Evolutionary conservation across 306 rosid genomes (phyloP), one percentile per base, ranked within the genome.

Genomic region (Carpinus viminea): DNA sequence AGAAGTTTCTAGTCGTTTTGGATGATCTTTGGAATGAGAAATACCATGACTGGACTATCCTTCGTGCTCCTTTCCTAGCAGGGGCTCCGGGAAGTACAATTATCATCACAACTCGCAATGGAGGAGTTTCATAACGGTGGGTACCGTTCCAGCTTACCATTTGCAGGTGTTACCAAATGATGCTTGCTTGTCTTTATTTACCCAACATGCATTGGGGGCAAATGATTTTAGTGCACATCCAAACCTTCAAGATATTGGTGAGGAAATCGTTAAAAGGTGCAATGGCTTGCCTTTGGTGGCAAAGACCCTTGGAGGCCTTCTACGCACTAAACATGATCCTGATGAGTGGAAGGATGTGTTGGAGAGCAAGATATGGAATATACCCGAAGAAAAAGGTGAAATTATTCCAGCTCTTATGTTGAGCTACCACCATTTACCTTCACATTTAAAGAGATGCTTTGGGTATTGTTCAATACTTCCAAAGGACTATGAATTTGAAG

Each of bases 271-370:
- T 15, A 11, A 48, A 28, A 36, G 34, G 53, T 71, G 59, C 8
- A 34, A 2, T 4, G 75, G 21, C 59, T 50, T 21, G 34, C 75
- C 75, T 48, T 54, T 71, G 34, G 75, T 46, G 1, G 60, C 75
- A 48, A 71, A 71, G 50, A 20, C 46, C 9, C 59, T 71, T 26
- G 60, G 75, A 71, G 56, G 57, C 59, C 75, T 71, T 18, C 13
- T 71, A 3, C 24, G 60, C 20, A 12, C 36, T 26, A 50, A 7
- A 28, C 17, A 3, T 1, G 72, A 71, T 3, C n/a, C 5, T 21
- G 1, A 13, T 8, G 75, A 66, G 11, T 66, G 72, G 72, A 43
- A 34, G 41, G 4, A 7, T 36, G 51, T 7, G 3, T 4, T 34
- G 3, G 36, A 28, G 4, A 71, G 24, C n/a, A 31, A 48, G 20